Base-by-base conservation (phyloP, 2,329 filamentous ascomycete species). In the Akanthomyces muscarius region DNA sequence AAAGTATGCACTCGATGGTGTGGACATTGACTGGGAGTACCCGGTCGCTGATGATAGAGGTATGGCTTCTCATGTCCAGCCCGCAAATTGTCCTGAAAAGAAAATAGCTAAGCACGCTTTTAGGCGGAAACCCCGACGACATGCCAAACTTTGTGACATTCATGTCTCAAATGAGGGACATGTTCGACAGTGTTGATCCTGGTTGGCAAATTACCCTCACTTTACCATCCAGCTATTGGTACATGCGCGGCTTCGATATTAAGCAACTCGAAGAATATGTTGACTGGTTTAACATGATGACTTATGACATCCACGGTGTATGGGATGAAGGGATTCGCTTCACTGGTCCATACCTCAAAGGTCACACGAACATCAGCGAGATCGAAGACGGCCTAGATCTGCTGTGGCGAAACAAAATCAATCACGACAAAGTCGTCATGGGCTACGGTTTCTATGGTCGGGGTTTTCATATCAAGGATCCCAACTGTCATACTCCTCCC, bases 211-310 rank as follows among this genome's bases (percentile, higher is more conserved):
- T 63, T 48, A 53, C 62, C 3, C 16, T 59, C 8, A 60, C 62
- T 5, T 13, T 61, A 73, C 71, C 71, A 0, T 47, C 67, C 0
- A 64, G 48, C 4, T 74, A 70, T 64, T 73, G 70, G 71, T 74
- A 73, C 30, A 61, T 74, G 11, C 65, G 62, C 6, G 52, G 65
- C 50, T 74, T 73, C 41, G 68, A 72, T 41, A 55, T 73, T 25
- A 41, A 52, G 0, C 36, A 48, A 2, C 48, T 73, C 1, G 33
- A 70, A 61, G 36, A 44, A 6, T 56, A 66, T 14, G 70, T 77
- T 5, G 74, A 80, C 62, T 80, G 70, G 66, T 74, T 79, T 65
- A 81, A 79, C 62, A 44, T 81, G n/a, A 78, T 81, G 72, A 71
- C 72, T 0, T 81, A 81, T 64, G 77, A 82, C 63, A 63, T 81